Evolutionary conservation across 352 stramenopile species (phyloP).

Genomic region (Peronosclerospora sorghi): DNA sequence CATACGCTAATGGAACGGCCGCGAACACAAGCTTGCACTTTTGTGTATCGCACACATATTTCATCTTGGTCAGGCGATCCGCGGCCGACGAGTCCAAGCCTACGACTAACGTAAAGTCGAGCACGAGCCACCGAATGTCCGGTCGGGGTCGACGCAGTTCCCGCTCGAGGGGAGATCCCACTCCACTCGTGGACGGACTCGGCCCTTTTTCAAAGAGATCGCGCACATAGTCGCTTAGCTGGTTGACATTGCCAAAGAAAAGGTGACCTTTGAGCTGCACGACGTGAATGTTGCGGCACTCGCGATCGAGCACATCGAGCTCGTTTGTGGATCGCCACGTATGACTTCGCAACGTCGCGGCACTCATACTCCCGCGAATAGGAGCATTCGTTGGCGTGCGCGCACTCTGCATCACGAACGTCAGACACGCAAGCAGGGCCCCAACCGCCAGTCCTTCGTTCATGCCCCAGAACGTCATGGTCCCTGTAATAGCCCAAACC

Average conservation of each 20-base stretch:
- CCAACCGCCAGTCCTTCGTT: slow-evolving; percentile 83
- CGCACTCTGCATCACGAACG: slow-evolving; percentile 85
- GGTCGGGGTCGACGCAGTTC: slow-evolving; percentile 12
- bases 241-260: slow-evolving; percentile 88
- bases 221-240: slow-evolving; percentile 83
- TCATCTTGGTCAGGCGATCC: slow-evolving; percentile 69
- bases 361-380: slow-evolving; percentile 87
- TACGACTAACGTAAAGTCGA: slow-evolving; percentile 89
- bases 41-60: slow-evolving; percentile 60
- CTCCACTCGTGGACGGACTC: background rate
- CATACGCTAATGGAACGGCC: slow-evolving; percentile 47
- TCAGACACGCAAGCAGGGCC: slow-evolving; percentile 78
- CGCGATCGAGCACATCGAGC: slow-evolving; percentile 63
- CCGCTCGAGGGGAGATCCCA: slow-evolving; percentile 10
- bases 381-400: slow-evolving; percentile 72
- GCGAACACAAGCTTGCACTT: slow-evolving; percentile 59
- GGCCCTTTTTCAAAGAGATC: slow-evolving; percentile 39
- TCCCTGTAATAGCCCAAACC: slow-evolving; percentile 84
- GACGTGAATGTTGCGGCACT: slow-evolving; percentile 74
- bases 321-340: slow-evolving; percentile 62
- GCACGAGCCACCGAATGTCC: slow-evolving; percentile 54
- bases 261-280: slow-evolving; percentile 68
- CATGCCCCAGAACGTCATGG: slow-evolving; percentile 91
- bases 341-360: slow-evolving; percentile 81
- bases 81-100: slow-evolving; percentile 84